Evolutionary conservation across 2,329 filamentous ascomycete genomes (phyloP).

Genomic region (Cladosporium sphaerospermum): DNA sequence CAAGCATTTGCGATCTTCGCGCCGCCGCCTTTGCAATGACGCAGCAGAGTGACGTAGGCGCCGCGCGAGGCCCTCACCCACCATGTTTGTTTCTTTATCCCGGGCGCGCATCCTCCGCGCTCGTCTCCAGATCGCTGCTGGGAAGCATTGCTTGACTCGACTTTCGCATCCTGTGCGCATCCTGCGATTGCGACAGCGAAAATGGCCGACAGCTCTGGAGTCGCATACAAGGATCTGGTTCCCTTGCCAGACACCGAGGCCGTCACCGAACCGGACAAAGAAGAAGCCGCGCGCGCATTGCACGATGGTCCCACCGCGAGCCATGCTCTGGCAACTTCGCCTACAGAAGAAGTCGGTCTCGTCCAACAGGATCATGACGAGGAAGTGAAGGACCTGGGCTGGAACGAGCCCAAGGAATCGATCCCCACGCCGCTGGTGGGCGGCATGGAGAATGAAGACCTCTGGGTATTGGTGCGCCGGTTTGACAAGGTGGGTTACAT

Average conservation of each 20-base stretch:
- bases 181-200: neutral
- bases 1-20: no score
- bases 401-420: slow-evolving; percentile 55
- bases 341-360: slow-evolving; percentile 43
- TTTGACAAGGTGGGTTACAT: slow-evolving; percentile 60
- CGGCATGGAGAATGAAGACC: slow-evolving; percentile 63
- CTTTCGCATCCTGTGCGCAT: no score
- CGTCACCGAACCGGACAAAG: slow-evolving; percentile 28
- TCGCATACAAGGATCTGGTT: slow-evolving; percentile 24
- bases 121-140: no score
- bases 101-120: slow-evolving; percentile 4
- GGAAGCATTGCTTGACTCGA: no score
- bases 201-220: slow-evolving; percentile 11
- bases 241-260: slow-evolving; percentile 29
- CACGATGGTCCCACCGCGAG: slow-evolving; percentile 40
- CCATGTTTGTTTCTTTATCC: slow-evolving; percentile 8
- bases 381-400: slow-evolving; percentile 62
- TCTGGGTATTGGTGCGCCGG: slow-evolving; percentile 64
- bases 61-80: no score
- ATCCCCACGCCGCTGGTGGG: slow-evolving; percentile 58
- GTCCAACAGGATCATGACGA: slow-evolving; percentile 38
- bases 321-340: slow-evolving; percentile 41
- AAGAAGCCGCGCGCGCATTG: slow-evolving; percentile 27
- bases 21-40: no score
- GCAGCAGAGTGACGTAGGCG: no score